phyloP scores from a whole-genome alignment of 306 rosid genomes.

The Pachyrhizus erosus region DNA sequence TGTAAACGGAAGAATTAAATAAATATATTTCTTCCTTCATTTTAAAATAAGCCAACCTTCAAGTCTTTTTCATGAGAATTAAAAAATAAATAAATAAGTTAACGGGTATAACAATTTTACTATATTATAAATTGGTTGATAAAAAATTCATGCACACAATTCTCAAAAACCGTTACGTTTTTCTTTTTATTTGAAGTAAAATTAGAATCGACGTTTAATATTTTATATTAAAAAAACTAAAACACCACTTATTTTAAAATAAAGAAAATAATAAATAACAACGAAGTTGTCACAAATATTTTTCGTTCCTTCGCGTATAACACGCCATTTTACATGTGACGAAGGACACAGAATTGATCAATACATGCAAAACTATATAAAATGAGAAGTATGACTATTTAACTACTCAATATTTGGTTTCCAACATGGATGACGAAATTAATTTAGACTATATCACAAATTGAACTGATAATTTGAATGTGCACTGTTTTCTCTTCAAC shows the following conservation, averaged over 20 bases:
- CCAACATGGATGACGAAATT: neutral
- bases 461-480: neutral
- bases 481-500: neutral
- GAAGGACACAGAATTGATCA: neutral
- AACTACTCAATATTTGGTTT: neutral
- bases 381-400: neutral
- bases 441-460: neutral
- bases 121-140: neutral
- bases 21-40: neutral
- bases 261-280: neutral
- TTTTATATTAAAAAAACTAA: no score
- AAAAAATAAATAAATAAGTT: neutral
- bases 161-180: no score
- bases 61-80: neutral
- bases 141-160: no score
- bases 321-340: neutral
- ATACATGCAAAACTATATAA: neutral
- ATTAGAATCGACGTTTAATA: no score
- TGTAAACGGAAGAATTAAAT: neutral
- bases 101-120: neutral
- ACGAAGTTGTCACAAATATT: neutral
- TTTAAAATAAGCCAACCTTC: neutral
- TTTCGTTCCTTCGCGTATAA: neutral
- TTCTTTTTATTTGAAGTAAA: no score
- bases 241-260: no score